phyloP scores from a whole-genome alignment of 768 basidiomycete genomes.

The Naganishia kalamii region DNA sequence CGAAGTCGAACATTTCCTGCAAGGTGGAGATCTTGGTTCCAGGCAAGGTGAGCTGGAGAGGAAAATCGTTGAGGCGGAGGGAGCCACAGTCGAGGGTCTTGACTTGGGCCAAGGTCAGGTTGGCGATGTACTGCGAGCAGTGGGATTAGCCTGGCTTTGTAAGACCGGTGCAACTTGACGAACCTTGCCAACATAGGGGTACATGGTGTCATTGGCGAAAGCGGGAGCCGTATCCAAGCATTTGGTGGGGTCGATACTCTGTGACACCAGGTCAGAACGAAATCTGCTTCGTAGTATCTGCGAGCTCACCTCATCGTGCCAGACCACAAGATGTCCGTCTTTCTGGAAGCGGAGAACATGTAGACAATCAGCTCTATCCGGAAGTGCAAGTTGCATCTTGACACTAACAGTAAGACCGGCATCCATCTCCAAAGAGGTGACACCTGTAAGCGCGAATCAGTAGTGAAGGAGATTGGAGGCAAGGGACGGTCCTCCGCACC shows the following conservation, averaged over 20 bases:
- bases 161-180: neutral
- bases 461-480: too few relatives aligned
- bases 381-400: slow-evolving; percentile 46
- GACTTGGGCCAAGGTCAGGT: slow-evolving; percentile 70
- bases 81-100: slow-evolving; percentile 77
- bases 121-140: slow-evolving; percentile 52
- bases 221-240: slow-evolving; percentile 64
- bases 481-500: slow-evolving; percentile 46
- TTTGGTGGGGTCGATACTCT: slow-evolving; percentile 55
- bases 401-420: slow-evolving; percentile 58
- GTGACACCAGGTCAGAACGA: slow-evolving; percentile 23
- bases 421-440: slow-evolving; percentile 70
- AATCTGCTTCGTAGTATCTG: neutral
- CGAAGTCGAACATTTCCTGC: slow-evolving; percentile 68
- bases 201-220: slow-evolving; percentile 30
- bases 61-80: slow-evolving; percentile 52
- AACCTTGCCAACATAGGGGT: slow-evolving; percentile 35
- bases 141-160: slow-evolving; percentile 20
- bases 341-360: slow-evolving; percentile 44
- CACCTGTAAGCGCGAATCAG: slow-evolving; percentile 27
- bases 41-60: slow-evolving; percentile 46
- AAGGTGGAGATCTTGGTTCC: slow-evolving; percentile 67
- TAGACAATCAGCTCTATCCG: neutral
- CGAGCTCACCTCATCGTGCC: slow-evolving; percentile 60
- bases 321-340: slow-evolving; percentile 69